Percentiles rank a stretch among this genome's conserved stretches.
These are phyloP conservation scores for Phaeoacremonium minimum DNA, from an alignment of 2,329 filamentous ascomycete species.

Conservation along the genomic window DNA sequence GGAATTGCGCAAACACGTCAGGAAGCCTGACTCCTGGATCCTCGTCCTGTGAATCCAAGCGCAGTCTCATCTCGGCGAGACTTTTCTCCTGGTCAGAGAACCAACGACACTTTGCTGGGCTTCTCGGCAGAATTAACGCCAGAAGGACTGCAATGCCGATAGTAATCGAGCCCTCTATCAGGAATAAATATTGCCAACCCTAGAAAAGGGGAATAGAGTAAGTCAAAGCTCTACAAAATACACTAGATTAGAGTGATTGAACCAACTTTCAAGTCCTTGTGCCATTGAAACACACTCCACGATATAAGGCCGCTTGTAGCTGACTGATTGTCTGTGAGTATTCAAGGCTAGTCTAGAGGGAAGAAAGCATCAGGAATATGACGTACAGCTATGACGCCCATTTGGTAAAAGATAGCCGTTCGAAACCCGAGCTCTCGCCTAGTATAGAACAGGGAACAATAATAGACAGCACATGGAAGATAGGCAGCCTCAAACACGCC, in stretches of 20 bases:
- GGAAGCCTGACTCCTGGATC: no score
- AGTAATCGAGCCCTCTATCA: constrained; percentile 20
- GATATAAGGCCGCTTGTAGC: constrained; percentile 18
- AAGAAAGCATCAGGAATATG: no score
- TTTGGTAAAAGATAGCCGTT: constrained; percentile 11
- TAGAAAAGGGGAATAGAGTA: constrained; percentile 9
- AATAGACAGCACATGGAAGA: constrained; percentile 18
- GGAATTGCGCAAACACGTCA: constrained; percentile 12
- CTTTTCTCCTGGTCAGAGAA: constrained; percentile 17
- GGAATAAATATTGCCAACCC: constrained; percentile 20
- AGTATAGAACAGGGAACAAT: constrained; percentile 19
- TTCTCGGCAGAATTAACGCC: constrained; percentile 14
- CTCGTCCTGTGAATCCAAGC: constrained; percentile 14
- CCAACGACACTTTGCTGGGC: constrained; percentile 13
- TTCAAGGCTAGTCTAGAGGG: no score
- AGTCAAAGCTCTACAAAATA: no score
- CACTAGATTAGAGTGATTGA: no score
- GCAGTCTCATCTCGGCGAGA: constrained; percentile 17
- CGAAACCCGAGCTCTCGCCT: constrained; percentile 10
- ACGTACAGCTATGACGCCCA: no score
- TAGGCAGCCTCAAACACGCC: constrained; percentile 20
- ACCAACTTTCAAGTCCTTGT: no score
- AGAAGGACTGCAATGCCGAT: constrained; percentile 12
- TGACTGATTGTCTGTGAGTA: no score
- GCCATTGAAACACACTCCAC: constrained; percentile 18